phyloP scores from a whole-genome alignment of 306 rosid species.

The Astragalus glycyphyllos region DNA sequence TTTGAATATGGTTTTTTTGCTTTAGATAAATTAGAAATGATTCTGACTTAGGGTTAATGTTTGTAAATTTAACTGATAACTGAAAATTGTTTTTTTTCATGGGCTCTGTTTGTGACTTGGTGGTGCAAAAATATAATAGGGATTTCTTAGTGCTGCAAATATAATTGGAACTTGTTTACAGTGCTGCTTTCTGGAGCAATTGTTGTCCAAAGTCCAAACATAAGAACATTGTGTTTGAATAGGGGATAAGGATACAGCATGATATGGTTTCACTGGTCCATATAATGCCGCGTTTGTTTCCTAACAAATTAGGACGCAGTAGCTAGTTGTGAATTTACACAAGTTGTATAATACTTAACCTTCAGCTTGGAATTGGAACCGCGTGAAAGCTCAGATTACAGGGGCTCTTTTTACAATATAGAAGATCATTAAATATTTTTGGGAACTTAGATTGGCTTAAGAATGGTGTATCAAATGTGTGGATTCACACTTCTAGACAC shows the following conservation, averaged over 20 bases:
- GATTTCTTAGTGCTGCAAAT: not conserved
- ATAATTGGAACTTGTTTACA: conserved; percentile 5
- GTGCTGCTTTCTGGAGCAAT: no score
- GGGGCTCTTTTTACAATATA: not conserved
- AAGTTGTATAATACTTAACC: not conserved
- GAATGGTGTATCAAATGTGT: not conserved
- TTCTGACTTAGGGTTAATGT: not conserved
- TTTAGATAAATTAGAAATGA: not conserved
- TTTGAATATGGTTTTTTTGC: not conserved
- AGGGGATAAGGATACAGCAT: not conserved
- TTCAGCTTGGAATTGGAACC: conserved; percentile 3
- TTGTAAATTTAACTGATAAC: not conserved
- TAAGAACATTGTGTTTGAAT: no score
- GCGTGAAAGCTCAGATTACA: not conserved
- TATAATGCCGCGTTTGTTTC: no score
- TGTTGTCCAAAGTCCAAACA: no score
- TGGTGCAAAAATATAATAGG: not conserved
- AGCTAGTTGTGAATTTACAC: not conserved
- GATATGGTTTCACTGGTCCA: conserved; percentile 25
- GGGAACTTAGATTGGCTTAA: not conserved
- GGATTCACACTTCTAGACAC: not conserved
- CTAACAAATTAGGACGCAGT: not conserved
- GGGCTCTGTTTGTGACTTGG: not conserved
- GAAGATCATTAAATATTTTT: not conserved
- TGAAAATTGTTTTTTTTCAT: conserved; percentile 3